Base-by-base conservation (phyloP, 202 grass and related monocot species). In the Carex arenaria region DNA sequence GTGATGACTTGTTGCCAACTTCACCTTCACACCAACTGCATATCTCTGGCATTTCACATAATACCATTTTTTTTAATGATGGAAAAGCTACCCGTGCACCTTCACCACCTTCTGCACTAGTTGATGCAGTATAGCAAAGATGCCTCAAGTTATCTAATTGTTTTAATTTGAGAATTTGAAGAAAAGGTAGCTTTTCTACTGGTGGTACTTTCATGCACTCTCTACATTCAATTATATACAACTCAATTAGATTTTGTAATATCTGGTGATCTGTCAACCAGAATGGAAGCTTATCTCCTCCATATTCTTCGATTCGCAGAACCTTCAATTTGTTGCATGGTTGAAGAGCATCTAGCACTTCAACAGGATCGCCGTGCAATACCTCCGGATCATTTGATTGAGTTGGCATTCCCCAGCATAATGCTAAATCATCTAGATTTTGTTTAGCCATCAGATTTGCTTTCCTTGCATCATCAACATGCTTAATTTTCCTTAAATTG, bases 261-360 rank as follows among this genome's bases (percentile, higher is more conserved):
- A 45, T 23, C 47, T 10, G 13, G 49, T 74, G 38, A 60, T 54
- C 42, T 81, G 3, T 49, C 17, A 86, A 47, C 89, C 89, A 91
- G 10, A 78, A 0, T 3, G 86, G 80, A 53, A 91, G 76, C 2
- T 2, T 7, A 14, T 36, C 55, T n/a, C 67, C 7, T n/a, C 9
- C 10, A 4, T 86, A 91, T 4, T 26, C 4, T 1, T 0, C 0
- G 57, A 89, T 54, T 5, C 0, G 0, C 53, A 91, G 20, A 2
- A 65, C 62, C 54, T 84, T 23, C 26, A 89, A 14, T 0, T 18
- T 31, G 4, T 0, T 51, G 80, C 67, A 53, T 11, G 90, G 84
- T 78, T 72, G 22, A 5, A 89, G 84, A 77, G 86, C 65, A 13
- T 85, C 8, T 45, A 91, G 43, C 52, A 91, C 65, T 40, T 78